Evolutionary conservation across 1,139 yeast species (phyloP).

Genomic region (Hyphopichia khmerensis): DNA sequence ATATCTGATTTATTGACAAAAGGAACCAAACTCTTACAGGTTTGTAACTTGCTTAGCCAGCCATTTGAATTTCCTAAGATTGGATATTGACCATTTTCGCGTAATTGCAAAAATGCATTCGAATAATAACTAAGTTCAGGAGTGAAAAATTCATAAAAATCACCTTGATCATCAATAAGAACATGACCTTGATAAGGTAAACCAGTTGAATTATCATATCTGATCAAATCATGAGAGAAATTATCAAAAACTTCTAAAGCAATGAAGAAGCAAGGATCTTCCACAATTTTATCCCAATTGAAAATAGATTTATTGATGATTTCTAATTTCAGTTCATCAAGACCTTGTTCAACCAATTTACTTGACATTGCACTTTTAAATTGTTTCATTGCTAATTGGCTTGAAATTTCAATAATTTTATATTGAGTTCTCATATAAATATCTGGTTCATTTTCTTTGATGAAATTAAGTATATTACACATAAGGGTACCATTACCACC

Average conservation of each 20-base stretch:
- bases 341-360: constrained; percentile 39
- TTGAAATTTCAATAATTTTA: constrained; percentile 74
- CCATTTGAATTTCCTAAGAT: constrained; percentile 23
- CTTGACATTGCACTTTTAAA: constrained; percentile 33
- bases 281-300: constrained; percentile 65
- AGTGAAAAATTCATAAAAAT: constrained; percentile 71
- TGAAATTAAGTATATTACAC: constrained; percentile 72
- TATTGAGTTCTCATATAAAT: constrained; percentile 68
- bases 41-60: constrained; percentile 19
- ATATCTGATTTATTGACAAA: constrained; percentile 29
- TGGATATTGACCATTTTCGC: constrained; percentile 48
- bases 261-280: constrained; percentile 74
- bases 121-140: constrained; percentile 68
- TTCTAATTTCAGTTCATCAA: constrained; percentile 50
- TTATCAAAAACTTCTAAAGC: constrained; percentile 87
- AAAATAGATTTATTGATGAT: constrained; percentile 74
- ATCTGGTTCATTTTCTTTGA: constrained; percentile 65
- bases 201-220: constrained; percentile 69
- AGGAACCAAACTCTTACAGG: constrained; percentile 31
- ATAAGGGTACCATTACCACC: constrained; percentile 89
- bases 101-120: constrained; percentile 48
- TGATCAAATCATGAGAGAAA: constrained; percentile 76
- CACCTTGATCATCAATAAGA: constrained; percentile 70
- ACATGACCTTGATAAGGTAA: constrained; percentile 80
- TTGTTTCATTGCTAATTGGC: constrained; percentile 67